Base-by-base conservation (phyloP, 768 basidiomycete species). In the Tulasnella sp. region DNA sequence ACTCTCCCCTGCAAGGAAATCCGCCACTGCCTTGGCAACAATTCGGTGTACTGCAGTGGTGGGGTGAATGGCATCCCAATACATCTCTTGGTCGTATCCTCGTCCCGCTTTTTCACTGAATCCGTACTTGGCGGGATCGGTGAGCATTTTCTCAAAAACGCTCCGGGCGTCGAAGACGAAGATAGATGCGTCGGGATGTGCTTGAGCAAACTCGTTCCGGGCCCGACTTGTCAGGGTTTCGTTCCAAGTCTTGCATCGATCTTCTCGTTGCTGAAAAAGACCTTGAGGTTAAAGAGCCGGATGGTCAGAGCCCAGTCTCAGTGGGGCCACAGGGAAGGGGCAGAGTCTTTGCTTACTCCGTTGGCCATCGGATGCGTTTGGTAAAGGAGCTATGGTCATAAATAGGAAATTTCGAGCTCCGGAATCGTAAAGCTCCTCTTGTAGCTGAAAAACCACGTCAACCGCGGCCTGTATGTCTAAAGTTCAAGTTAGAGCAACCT, bases 331-430 rank as follows among this genome's bases (percentile, higher is more conserved):
- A 62, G 62, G 71, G 36, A 3, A 7, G 6, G 19, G 39, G 7
- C 52, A 3, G 21, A 16, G 21, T n/a, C 27, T 31, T 58, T n/a
- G 27, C 62, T 5, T 14, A 68, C 62, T 27, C 34, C 31, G n/a
- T 16, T 56, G 58, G n/a, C 46, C 58, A 18, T 36, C 18, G 39
- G 68, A 24, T 19, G 58, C 24, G 12, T 91, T 87, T 0, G 91
- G 89, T 3, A 91, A 90, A 0, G 91, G 89, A 3, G 91, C 91
- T 1, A 91, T 86, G 81, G 91, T 89, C 38, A 92, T 85, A 82
- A 92, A 89, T 9, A 91, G 81, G 83, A 92, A 92, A 81, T 90
- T 87, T 12, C 86, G 31, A 87, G 85, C 86, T 10, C 89, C 91
- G 0, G 85, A 84, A 0, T 84, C 83, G 81, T 90, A 91, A 1